Evolutionary conservation across 345 rosid species (phyloP), one percentile per base, ranked within the genome.

Genomic region (Sonneratia alba): DNA sequence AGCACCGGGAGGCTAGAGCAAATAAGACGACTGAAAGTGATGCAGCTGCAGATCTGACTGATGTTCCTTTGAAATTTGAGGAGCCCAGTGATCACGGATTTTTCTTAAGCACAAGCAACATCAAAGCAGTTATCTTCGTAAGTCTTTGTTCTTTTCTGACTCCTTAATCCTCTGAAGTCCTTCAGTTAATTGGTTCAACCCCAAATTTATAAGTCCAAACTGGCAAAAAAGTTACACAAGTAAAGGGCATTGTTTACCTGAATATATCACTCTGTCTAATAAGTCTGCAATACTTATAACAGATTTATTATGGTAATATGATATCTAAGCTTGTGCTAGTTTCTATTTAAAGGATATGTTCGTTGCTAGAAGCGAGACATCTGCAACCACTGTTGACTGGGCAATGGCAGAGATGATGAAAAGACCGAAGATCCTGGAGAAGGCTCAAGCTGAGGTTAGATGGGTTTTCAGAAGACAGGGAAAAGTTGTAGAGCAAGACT

Each of bases 101-200:
- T 64, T 70, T 70, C 36, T 37, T 83, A 2, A 45, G 61, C 5
- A 63, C 65, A 1, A 70, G 75, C 27, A 70, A 69, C 75, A 71
- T 83, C 73, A 80, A 86, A 74, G 85, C 79, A 3, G 70, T 76
- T 18, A 75, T 86, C 40, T 3, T 75, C 77, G 84, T 83, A 12
- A 42, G 81, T 66, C 18, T 3, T 14, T 67, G 36, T 49, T 14
- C 37, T 5, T 42, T 9, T 67, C 38, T 0, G 18, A 6, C 47
- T 49, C 51, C 22, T 24, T 51, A 18, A 0, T 27, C 32, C 48
- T 40, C n/a, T 27, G 7, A 56, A 56, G n/a, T 11, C 6, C 10
- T 9, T 56, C 62, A 1, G 18, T 22, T 56, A 19, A 56, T 6
- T 15, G 2, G 32, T 56, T 7, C 10, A 7, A 7, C n/a, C n/a